phyloP scores from a whole-genome alignment of 495 filamentous ascomycete species.

The Aspergillus baeticus region DNA sequence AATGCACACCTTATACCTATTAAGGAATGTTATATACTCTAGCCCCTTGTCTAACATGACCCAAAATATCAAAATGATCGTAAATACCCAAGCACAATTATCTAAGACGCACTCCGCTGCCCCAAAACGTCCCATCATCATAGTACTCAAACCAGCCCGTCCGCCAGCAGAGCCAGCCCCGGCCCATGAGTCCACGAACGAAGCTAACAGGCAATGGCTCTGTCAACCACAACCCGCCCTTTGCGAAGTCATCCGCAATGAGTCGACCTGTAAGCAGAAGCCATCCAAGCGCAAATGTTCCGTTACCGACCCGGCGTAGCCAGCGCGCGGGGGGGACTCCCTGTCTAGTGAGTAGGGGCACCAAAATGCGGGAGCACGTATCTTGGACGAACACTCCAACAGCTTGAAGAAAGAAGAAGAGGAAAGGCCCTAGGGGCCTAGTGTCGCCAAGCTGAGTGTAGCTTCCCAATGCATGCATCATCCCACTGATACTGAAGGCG shows the following conservation, averaged over 20 bases:
- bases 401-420: slow-evolving; percentile 59
- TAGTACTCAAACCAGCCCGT: slow-evolving; percentile 49
- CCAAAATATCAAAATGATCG: neutral
- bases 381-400: slow-evolving; percentile 55
- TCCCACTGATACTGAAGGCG: slow-evolving; percentile 59
- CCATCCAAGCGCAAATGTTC: slow-evolving; percentile 55
- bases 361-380: slow-evolving; percentile 22
- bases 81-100: slow-evolving; percentile 19
- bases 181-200: slow-evolving; percentile 52
- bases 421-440: slow-evolving; percentile 40
- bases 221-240: slow-evolving; percentile 61
- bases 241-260: slow-evolving; percentile 61
- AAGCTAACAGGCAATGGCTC: slow-evolving; percentile 69
- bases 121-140: slow-evolving; percentile 61
- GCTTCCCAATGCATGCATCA: slow-evolving; percentile 59
- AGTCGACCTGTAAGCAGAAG: slow-evolving; percentile 52
- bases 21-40: too few relatives aligned
- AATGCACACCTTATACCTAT: too few relatives aligned
- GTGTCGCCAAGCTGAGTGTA: slow-evolving; percentile 50
- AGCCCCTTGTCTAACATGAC: too few relatives aligned
- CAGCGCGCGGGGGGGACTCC: slow-evolving; percentile 28
- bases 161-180: slow-evolving; percentile 60
- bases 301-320: slow-evolving; percentile 48
- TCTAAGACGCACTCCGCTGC: slow-evolving; percentile 52
- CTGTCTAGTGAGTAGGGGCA: slow-evolving; percentile 25